These are phyloP conservation scores for Coleophoma eucalyptorum DNA, from an alignment of 2,329 filamentous ascomycete species.

Conservation along the genomic window DNA sequence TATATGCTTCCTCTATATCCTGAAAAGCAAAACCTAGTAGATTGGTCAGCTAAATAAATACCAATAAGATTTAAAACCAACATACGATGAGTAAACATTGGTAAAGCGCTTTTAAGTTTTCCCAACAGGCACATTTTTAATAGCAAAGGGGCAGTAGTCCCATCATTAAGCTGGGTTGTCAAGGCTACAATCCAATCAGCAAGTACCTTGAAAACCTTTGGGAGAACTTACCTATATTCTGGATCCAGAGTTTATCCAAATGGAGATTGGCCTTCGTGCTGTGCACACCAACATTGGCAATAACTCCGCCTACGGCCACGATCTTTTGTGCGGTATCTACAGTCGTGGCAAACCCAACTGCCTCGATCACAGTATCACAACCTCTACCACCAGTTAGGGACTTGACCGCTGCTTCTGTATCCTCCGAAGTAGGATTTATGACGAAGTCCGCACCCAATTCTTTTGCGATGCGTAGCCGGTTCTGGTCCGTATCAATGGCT, in stretches of 20 bases:
- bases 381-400: constrained; percentile 42
- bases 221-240: constrained; percentile 42
- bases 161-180: constrained; percentile 41
- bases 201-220: constrained; percentile 6
- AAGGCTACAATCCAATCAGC: constrained; percentile 23
- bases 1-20: constrained; percentile 38
- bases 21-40: constrained; percentile 32
- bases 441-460: constrained; percentile 43
- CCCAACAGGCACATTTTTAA: constrained; percentile 36
- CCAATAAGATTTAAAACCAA: not conserved
- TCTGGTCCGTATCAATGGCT: constrained; percentile 44
- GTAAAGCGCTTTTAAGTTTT: constrained; percentile 30
- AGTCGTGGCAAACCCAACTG: constrained; percentile 47
- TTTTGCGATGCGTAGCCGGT: constrained; percentile 40
- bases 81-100: constrained; percentile 40
- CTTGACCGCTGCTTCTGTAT: constrained; percentile 32
- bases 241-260: constrained; percentile 48
- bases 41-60: not conserved
- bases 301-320: constrained; percentile 44
- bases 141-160: constrained; percentile 40
- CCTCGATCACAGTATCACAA: constrained; percentile 53
- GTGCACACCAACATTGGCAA: constrained; percentile 56
- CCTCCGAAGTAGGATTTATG: constrained; percentile 31
- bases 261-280: constrained; percentile 45
- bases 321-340: constrained; percentile 49